Percentiles rank a stretch among this genome's conserved stretches.
Evolutionary conservation across 148 eudicot species (phyloP).

Genomic region (Dianthus caryophyllus): DNA sequence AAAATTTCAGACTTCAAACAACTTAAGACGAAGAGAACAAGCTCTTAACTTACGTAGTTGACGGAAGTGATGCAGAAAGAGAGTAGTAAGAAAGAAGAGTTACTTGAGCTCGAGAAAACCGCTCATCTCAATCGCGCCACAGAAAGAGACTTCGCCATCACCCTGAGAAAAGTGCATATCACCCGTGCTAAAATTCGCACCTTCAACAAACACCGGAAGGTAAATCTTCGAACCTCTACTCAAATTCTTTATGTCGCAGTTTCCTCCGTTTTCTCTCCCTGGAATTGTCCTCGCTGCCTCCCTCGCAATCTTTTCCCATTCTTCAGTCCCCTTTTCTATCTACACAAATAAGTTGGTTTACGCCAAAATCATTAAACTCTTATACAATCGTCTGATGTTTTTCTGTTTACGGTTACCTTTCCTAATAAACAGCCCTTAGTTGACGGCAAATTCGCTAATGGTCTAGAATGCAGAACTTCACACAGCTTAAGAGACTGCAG

Average conservation of each 20-base stretch:
- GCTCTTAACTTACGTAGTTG: background rate
- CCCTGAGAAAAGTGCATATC: constrained; percentile 99
- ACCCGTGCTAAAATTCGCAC: constrained; percentile 91
- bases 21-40: no score
- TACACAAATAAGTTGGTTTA: constrained; percentile 20
- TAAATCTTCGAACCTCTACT: constrained; percentile 88
- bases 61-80: background rate
- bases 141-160: constrained; percentile 89
- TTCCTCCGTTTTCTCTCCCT: constrained; percentile 97
- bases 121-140: constrained; percentile 98
- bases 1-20: no score
- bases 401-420: constrained; percentile 48
- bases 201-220: constrained; percentile 94
- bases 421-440: constrained; percentile 79
- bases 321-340: constrained; percentile 60
- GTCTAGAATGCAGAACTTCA: constrained; percentile 80
- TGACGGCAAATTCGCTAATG: constrained; percentile 83
- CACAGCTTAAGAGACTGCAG: constrained; percentile 60
- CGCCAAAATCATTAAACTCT: constrained; percentile 2
- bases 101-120: constrained; percentile 98
- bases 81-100: constrained; percentile 8
- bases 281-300: constrained; percentile 96
- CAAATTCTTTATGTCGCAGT: constrained; percentile 92
- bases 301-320: constrained; percentile 70
- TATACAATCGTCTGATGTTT: background rate